Base-by-base conservation (phyloP, 306 rosid species). In the Elaeagnus macrophylla region DNA sequence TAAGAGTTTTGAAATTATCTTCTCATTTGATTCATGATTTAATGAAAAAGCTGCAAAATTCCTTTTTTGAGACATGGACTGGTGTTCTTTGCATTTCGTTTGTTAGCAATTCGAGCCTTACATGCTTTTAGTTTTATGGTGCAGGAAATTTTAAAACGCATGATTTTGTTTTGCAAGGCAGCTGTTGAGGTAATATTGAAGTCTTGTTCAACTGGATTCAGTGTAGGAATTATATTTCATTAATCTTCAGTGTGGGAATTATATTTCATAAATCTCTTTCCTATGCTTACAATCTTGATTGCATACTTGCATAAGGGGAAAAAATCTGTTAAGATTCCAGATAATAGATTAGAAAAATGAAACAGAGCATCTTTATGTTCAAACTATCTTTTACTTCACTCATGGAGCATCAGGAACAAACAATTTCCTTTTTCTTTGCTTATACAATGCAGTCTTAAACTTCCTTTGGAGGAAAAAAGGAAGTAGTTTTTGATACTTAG, bases 81-180 rank as follows among this genome's bases (percentile, higher is more conserved):
- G 48, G 16, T 40, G 49, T 62, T 46, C 40, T 64, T 62, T 48
- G 47, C 63, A 36, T 59, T 41, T 66, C 67, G 54, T 64, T 72
- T 71, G 20, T 44, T 20, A 47, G 59, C 56, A 48, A 45, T 64
- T 32, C 74, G 56, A 64, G 54, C 53, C 60, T 69, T 48, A 51
- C 35, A 10, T 79, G 52, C 32, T 45, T 46, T 70, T 74, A 54
- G 68, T 66, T 80, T 72, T 47, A 67, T 52, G 53, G 36, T 62
- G 76, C 88, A 91, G 99, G 99, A 91, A 63, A 66, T 87, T 75
- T 75, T 91, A 48, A 91, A 75, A 71, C 95, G 99, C 60, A 82
- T 91, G 96, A 69, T 54, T 65, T 72, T 91, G 62, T 84, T 91
- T 74, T 91, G 99, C 93, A 91, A 72, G 82, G 99, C 85, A 38